Percentiles rank a stretch among this genome's conserved stretches.
Evolutionary conservation across 106 monocot genomes (phyloP).

Genomic region (Acanthochlamys bracteata): DNA sequence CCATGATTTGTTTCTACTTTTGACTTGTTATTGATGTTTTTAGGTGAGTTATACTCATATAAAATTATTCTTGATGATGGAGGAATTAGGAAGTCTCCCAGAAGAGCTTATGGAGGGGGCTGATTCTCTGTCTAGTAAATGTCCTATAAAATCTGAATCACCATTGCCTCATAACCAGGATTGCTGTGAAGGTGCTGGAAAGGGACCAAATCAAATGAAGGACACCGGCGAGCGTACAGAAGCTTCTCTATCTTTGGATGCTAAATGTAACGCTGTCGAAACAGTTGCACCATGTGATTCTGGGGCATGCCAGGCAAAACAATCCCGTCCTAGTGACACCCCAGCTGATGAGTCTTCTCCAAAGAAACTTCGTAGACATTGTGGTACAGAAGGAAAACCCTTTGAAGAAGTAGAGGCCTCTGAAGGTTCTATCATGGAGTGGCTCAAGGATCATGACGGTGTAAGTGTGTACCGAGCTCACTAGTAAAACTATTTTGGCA

Average conservation of each 20-base stretch:
- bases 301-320: background rate
- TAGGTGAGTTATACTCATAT: constrained; percentile 79
- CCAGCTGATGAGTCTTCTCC: constrained; percentile 9
- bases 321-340: constrained; percentile 13
- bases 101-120: constrained; percentile 29
- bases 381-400: constrained; percentile 8
- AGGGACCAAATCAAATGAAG: background rate
- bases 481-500: background rate
- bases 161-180: background rate
- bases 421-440: constrained; percentile 36
- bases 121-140: background rate
- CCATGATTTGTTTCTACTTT: no score
- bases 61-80: constrained; percentile 52
- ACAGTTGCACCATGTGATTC: no score
- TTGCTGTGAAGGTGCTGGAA: background rate
- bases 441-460: constrained; percentile 41
- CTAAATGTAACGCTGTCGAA: background rate
- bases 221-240: constrained; percentile 1
- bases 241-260: background rate
- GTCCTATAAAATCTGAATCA: constrained; percentile 5
- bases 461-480: constrained; percentile 14
- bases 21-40: background rate
- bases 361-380: constrained; percentile 28
- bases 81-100: constrained; percentile 31
- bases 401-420: constrained; percentile 24